Evolutionary conservation across 2,329 filamentous ascomycete species (phyloP), one percentile per base, ranked within the genome.

Genomic region (Aspergillus calidoustus): DNA sequence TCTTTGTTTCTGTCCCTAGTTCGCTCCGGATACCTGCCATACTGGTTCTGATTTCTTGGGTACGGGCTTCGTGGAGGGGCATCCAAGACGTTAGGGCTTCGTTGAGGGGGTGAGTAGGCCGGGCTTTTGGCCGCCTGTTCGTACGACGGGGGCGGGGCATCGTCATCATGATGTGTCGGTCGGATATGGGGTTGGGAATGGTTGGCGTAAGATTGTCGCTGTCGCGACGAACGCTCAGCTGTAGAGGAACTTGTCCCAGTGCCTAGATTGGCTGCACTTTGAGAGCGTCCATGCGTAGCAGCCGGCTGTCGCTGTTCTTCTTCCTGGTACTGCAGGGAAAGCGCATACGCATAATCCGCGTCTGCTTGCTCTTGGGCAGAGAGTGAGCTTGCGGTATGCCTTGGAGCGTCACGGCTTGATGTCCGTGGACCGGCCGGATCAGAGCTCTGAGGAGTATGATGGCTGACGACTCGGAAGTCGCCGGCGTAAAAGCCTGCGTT

Each of bases 291-390:
- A 50, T 62, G 64, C 49, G 59, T 17, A 31, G 59, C 50, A 23
- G 25, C 47, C 56, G 54, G 44, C 34, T 54, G 63, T n/a, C 88
- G 85, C 70, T 92, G 89, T 66, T 97, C 92, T 75, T 98, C 94
- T 74, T 98, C 95, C 74, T 98, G 94, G 1, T 97, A 84, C 72
- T 98, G 95, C 7, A 99, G 82, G 0, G 94, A 93, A 3, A 98
- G 83, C 0, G 95, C 95, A 31, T 97, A 88, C 54, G 95, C 95
- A 34, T 97, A 88, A 62, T 93, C 88, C 70, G 79, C 79, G 67
- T 82, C 80, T 41, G 76, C 76, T 65, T 97, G 93, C 77, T 97
- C 87, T 80, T 96, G 85, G 17, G 69, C 65, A 13, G 71, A 69
- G 30, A 74, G 60, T 41, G 67, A 56, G 25, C 63, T 62, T 38